Percentiles rank a stretch among this genome's conserved stretches.
phyloP scores from a whole-genome alignment of 139 green algal genomes.

The Gonium pectorale region DNA sequence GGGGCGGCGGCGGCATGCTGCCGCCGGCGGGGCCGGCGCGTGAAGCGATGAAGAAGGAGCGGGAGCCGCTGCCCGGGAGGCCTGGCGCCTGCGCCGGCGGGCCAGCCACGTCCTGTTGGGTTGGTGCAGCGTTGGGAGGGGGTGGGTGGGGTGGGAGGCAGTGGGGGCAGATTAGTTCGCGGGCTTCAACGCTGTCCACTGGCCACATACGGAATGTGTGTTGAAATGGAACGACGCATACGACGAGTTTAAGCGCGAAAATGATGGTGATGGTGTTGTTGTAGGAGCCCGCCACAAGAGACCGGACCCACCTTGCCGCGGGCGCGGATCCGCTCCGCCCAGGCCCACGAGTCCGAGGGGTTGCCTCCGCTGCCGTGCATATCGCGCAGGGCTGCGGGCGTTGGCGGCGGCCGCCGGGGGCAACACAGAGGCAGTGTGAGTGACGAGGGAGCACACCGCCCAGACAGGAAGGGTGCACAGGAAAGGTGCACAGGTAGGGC shows the following conservation, averaged over 20 bases:
- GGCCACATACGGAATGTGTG: no score
- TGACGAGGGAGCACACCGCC: neutral
- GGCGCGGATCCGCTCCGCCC: conserved; percentile 17
- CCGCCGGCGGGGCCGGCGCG: neutral
- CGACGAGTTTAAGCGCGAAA: no score
- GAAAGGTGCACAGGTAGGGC: no score
- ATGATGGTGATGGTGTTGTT: no score
- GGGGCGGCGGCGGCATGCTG: conserved; percentile 11
- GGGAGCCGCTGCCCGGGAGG: neutral
- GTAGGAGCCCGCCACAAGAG: neutral
- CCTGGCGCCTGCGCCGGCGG: neutral
- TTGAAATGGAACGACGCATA: no score
- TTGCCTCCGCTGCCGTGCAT: conserved; percentile 19
- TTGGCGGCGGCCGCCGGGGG: neutral
- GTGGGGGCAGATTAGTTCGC: no score
- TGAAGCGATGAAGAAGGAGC: conserved; percentile 15
- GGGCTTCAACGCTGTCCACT: no score
- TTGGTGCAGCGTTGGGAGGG: neutral
- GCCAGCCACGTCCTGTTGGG: neutral
- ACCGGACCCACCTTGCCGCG: neutral
- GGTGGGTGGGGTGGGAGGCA: no score
- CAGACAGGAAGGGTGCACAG: neutral
- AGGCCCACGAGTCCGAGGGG: conserved; percentile 26
- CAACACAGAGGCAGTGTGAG: neutral
- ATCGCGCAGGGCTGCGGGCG: conserved; percentile 12